Conservation (phyloP, 2,329 filamentous ascomycete species). For the Chrysosphaeria jannelii region DNA sequence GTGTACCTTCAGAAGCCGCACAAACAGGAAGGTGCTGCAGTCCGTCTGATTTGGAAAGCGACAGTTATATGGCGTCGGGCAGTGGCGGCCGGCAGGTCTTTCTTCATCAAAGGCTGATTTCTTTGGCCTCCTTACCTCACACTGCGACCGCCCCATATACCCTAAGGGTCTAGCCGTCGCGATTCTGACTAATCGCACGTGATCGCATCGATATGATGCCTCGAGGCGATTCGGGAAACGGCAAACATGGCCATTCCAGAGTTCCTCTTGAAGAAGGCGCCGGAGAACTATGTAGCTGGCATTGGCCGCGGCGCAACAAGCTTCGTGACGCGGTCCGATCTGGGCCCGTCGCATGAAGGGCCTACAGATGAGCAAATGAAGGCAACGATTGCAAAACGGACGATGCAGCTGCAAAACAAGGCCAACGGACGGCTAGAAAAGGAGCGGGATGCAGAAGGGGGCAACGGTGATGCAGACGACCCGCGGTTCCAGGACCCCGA, state of each 20-base stretch:
- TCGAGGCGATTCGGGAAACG: too few relatives aligned
- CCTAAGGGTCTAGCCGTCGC: too few relatives aligned
- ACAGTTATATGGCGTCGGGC: too few relatives aligned
- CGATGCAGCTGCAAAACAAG: conserved; percentile 33
- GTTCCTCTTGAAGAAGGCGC: conserved; percentile 64
- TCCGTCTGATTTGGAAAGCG: too few relatives aligned
- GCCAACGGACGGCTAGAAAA: conserved; percentile 24
- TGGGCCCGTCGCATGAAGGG: conserved; percentile 81
- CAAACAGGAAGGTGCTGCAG: too few relatives aligned
- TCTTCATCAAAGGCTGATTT: too few relatives aligned
- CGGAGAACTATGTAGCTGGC: conserved; percentile 79
- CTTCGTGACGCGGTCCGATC: conserved; percentile 88
- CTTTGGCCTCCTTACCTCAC: not conserved
- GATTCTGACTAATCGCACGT: too few relatives aligned
- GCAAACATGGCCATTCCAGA: conserved; percentile 38
- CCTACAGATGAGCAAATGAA: conserved; percentile 97
- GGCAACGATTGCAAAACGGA: conserved; percentile 81
- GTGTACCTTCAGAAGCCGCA: too few relatives aligned
- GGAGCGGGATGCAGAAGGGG: conserved; percentile 22
- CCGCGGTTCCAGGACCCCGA: conserved; percentile 77
- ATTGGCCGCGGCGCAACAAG: conserved; percentile 92
- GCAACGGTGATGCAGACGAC: conserved; percentile 23
- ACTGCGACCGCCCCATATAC: too few relatives aligned
- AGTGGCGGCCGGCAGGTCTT: too few relatives aligned
- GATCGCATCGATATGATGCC: conserved; percentile 15